Conservation (phyloP, 2,329 filamentous ascomycete species). For the Cytospora chrysosperma region DNA sequence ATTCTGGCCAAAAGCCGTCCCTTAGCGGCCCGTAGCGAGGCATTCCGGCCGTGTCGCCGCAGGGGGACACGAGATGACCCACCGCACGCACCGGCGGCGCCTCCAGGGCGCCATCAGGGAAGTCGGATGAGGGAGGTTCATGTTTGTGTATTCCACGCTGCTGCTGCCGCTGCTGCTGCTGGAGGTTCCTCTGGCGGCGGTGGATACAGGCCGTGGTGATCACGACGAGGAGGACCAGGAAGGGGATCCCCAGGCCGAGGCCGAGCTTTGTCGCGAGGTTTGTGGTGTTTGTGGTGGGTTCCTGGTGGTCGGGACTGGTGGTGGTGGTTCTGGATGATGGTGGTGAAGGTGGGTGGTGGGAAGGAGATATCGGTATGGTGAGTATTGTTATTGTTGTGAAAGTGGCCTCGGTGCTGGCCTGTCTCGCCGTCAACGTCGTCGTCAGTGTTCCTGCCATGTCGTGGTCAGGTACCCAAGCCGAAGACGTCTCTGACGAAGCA, state of each 20-base stretch:
- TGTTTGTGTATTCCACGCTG: neutral
- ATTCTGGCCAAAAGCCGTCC: neutral
- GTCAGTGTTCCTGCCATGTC: neutral
- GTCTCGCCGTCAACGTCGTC: neutral
- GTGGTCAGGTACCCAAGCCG: neutral
- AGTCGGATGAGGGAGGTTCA: constrained; percentile 6
- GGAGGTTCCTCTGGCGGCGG: constrained; percentile 13
- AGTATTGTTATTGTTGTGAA: neutral
- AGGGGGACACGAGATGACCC: neutral
- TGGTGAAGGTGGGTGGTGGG: neutral
- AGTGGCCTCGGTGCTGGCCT: neutral
- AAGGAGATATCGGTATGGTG: neutral
- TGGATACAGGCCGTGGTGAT: constrained; percentile 8
- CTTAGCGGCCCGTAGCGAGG: neutral
- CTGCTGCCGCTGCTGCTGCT: neutral
- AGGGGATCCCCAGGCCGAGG: constrained; percentile 21
- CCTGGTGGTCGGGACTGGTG: constrained; percentile 1
- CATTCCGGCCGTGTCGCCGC: neutral
- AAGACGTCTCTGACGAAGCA: neutral
- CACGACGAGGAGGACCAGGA: constrained; percentile 8
- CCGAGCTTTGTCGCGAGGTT: constrained; percentile 15
- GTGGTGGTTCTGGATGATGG: neutral
- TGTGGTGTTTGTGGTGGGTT: neutral
- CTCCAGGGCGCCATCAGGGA: constrained; percentile 10
- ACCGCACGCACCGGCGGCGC: constrained; percentile 8